Evolutionary conservation across 768 basidiomycete species (phyloP), one percentile per base, ranked within the genome.

Genomic region (Mrakia blollopis): DNA sequence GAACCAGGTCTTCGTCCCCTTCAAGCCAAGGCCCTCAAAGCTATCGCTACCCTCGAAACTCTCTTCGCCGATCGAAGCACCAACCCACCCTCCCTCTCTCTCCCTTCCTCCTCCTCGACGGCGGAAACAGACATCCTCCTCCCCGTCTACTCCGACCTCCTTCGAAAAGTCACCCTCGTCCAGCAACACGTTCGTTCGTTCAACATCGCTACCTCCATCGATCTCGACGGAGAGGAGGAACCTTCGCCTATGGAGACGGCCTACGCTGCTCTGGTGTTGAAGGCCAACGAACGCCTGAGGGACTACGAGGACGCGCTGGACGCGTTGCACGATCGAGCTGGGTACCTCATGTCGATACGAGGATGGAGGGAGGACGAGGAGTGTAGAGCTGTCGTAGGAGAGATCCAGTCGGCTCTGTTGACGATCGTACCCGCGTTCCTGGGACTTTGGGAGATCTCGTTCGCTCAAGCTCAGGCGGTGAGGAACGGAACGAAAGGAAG

Each of bases 181-280:
- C 67, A 68, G 50, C 67, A 54, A 21, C 57, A 72, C 21, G 39
- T 81, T 0, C 41, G 30, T 1, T 61, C 52, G 16, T 74, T 83
- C 47, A 83, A 84, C 76, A 79, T 84, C 13, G 82, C 82, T 14
- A 79, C 74, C 21, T 75, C 74, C 13, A 73, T 84, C 62, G 84
- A 84, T 79, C 75, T 83, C 14, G 83, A 84, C 62, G 81, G 81
- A 0, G 81, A 82, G 52, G 69, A 79, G 7, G 77, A 77, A 11
- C 61, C 62, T 37, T 30, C 37, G 79, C 54, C 78, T 1, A 75
- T 61, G 32, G 75, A 79, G 16, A 78, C 80, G 32, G 44, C 71
- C 37, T 83, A 82, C 76, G 72, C 52, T 21, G 76, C 79, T 57
- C 76, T 83, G 14, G 82, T 82, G 6, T 57, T 75, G 16, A 76